Evolutionary conservation across 2,329 filamentous ascomycete species (phyloP), one percentile per base, ranked within the genome.

Genomic region (Fusarium scirpi): DNA sequence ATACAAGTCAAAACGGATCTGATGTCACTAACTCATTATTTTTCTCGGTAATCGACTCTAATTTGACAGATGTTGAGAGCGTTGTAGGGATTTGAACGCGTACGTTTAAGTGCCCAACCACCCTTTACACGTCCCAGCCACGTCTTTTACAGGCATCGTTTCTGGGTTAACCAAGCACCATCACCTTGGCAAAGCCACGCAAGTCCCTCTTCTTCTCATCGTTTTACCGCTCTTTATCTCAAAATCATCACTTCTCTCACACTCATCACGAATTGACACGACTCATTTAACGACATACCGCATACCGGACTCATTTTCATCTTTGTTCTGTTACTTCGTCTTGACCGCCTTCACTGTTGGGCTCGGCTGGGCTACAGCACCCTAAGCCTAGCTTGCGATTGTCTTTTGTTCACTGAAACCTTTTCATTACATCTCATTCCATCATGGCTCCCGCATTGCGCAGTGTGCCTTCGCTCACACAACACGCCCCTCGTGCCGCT

Each of bases 361-460:
- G 71, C 68, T 68, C 62, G 74, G 77, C 76, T 76, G 76, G 77
- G 69, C 71, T 62, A 68, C 72, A 74, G 66, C 73, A 74, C 72
- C 71, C 70, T 70, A 66, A n/a, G 66, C 72, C 74, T 62, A 65
- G 58, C 69, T 70, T 61, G n/a, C 62, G 62, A 51, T 57, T 20
- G n/a, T 41, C 34, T 15, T 41, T 56, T 38, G 55, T 22, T 44
- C 43, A 61, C 69, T 58, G 68, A 75, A 67, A 75, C 72, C 64
- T 61, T 54, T 56, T 24, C 58, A 72, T 72, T 65, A 62, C 62
- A 43, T n/a, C 41, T 38, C 48, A 48, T 51, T 55, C 48, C 48
- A 74, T 47, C 62, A 81, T 82, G 84, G 83, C 83, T 58, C 84
- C 84, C 41, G 79, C 75, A 49, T 58, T 82, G 44, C 71, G 80